Evolutionary conservation across 805 yeast species (phyloP).

Genomic region (Cyberlindnera samutprakarnensis): DNA sequence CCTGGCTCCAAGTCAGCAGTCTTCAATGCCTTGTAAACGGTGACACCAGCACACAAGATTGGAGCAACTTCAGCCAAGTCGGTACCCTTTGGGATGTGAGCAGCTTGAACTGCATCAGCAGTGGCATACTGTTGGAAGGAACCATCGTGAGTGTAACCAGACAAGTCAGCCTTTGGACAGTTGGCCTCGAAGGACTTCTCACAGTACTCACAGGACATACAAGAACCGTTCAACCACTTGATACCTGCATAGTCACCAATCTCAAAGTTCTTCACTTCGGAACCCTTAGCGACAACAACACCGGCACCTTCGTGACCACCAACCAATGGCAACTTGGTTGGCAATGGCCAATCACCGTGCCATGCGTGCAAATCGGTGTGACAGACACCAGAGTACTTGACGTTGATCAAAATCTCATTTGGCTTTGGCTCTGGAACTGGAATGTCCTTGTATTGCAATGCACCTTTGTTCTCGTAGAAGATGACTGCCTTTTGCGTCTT

Average conservation of each 20-base stretch:
- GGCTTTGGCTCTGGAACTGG: slow-evolving; percentile 51
- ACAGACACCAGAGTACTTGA: slow-evolving; percentile 58
- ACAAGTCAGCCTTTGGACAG: slow-evolving; percentile 61
- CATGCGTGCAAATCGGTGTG: slow-evolving; percentile 65
- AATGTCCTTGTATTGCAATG: slow-evolving; percentile 39
- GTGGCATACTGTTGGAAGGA: slow-evolving; percentile 55
- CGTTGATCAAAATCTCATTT: slow-evolving; percentile 47
- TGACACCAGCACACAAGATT: slow-evolving; percentile 39
- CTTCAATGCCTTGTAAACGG: slow-evolving; percentile 62
- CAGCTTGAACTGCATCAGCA: slow-evolving; percentile 59
- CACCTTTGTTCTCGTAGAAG: slow-evolving; percentile 43
- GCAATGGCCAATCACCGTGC: slow-evolving; percentile 51
- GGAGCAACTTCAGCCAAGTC: slow-evolving; percentile 54
- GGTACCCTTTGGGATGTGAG: slow-evolving; percentile 46
- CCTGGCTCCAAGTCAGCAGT: slow-evolving; percentile 52
- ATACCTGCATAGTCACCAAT: slow-evolving; percentile 62
- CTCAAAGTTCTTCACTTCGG: slow-evolving; percentile 50
- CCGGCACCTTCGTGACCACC: slow-evolving; percentile 78
- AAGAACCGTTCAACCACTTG: slow-evolving; percentile 64
- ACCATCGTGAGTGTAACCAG: slow-evolving; percentile 58
- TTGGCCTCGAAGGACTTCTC: slow-evolving; percentile 52
- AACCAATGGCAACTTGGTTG: slow-evolving; percentile 50
- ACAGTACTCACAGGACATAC: slow-evolving; percentile 59
- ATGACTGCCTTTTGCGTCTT: slow-evolving; percentile 43
- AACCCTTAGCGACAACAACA: slow-evolving; percentile 57